phyloP scores from a whole-genome alignment of 306 rosid genomes.

The Fragaria ananassa region DNA sequence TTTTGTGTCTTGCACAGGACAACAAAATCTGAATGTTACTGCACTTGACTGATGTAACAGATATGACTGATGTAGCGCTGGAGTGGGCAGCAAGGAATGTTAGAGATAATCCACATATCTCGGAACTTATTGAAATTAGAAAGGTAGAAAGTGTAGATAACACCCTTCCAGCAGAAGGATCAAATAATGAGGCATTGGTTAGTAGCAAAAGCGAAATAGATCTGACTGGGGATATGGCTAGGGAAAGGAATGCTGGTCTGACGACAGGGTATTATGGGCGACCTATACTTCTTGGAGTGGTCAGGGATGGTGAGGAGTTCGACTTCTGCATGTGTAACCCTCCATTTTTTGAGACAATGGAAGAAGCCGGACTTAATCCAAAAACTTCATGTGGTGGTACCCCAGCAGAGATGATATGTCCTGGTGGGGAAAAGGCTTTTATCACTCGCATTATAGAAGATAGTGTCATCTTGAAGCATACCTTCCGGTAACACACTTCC shows the following conservation, averaged over 20 bases:
- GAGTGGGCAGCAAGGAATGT: conserved; percentile 85
- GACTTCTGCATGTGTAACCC: conserved; percentile 99
- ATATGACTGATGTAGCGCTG: conserved; percentile 74
- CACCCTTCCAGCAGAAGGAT: conserved; percentile 26
- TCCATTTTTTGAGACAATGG: conserved; percentile 80
- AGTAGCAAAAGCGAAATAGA: conserved; percentile 21
- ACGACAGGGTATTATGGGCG: conserved; percentile 53
- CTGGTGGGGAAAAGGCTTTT: conserved; percentile 88
- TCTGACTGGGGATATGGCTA: conserved; percentile 17
- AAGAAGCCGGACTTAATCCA: conserved; percentile 83
- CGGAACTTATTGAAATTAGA: conserved; percentile 73
- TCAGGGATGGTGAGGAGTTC: conserved; percentile 69
- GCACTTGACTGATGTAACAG: conserved; percentile 38
- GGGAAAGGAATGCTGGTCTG: conserved; percentile 19
- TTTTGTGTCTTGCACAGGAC: conserved; percentile 4
- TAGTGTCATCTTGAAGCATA: conserved; percentile 53
- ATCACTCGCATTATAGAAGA: conserved; percentile 73
- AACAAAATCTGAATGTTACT: conserved; percentile 4
- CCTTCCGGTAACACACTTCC: conserved; percentile 46
- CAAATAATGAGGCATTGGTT: conserved; percentile 20
- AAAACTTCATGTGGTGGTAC: conserved; percentile 90
- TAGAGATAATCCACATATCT: conserved; percentile 56
- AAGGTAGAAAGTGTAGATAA: conserved; percentile 43
- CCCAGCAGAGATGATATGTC: conserved; percentile 70
- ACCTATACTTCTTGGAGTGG: conserved; percentile 73